Evolutionary conservation across 2,329 filamentous ascomycete species (phyloP).

Genomic region (Polytolypa hystricis): DNA sequence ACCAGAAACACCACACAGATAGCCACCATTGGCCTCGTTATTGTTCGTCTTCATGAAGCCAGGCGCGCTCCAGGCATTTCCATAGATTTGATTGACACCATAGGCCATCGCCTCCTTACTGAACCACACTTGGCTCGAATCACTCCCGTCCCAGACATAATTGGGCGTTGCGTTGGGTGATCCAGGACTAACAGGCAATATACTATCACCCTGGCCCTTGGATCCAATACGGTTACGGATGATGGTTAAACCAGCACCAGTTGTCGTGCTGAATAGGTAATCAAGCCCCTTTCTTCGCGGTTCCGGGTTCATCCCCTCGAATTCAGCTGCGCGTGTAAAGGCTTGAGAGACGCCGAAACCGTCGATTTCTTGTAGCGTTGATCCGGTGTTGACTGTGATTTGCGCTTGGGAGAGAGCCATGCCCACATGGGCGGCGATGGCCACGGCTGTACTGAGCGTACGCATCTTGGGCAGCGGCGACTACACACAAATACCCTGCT

Average conservation of each 20-base stretch:
- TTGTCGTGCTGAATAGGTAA: slow-evolving; percentile 35
- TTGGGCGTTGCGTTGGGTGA: slow-evolving; percentile 29
- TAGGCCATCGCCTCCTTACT: slow-evolving; percentile 37
- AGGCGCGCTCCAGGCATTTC: slow-evolving; percentile 41
- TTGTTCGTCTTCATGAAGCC: slow-evolving; percentile 43
- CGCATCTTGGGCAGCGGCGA: too few relatives aligned
- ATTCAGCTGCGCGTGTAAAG: slow-evolving; percentile 34
- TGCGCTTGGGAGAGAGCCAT: neutral
- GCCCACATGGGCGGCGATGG: neutral
- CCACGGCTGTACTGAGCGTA: neutral
- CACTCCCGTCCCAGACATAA: slow-evolving; percentile 38
- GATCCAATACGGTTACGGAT: slow-evolving; percentile 41
- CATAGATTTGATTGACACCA: slow-evolving; percentile 38
- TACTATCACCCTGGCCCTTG: slow-evolving; percentile 21
- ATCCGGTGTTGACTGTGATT: slow-evolving; percentile 16
- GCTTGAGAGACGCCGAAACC: slow-evolving; percentile 42
- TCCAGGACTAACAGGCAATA: slow-evolving; percentile 37
- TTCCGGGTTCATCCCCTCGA: slow-evolving; percentile 24
- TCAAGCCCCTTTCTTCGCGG: slow-evolving; percentile 32
- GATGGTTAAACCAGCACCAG: slow-evolving; percentile 41
- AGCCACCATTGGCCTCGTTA: slow-evolving; percentile 34
- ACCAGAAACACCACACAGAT: slow-evolving; percentile 35
- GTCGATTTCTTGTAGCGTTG: slow-evolving; percentile 29
- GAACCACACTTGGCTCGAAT: slow-evolving; percentile 42
- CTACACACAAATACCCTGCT: too few relatives aligned